phyloP scores from a whole-genome alignment of 2,329 filamentous ascomycete genomes.

The Microcyclosporella mali region DNA sequence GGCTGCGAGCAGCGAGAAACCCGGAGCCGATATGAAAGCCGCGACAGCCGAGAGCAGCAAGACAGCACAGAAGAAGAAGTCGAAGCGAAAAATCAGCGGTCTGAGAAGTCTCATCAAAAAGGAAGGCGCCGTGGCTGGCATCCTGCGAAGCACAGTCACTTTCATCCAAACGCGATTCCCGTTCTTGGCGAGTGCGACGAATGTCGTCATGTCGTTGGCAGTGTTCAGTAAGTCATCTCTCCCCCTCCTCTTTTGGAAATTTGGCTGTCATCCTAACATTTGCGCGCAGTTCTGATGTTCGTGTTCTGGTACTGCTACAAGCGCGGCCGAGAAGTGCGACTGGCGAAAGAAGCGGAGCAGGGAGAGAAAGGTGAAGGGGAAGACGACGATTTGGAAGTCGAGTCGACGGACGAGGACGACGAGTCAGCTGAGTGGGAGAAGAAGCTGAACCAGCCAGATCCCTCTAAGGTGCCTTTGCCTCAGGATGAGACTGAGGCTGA shows the following conservation, averaged over 20 bases:
- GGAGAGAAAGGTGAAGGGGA: conserved; percentile 14
- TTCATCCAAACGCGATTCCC: conserved; percentile 84
- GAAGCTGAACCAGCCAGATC: conserved; percentile 21
- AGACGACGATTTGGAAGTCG: conserved; percentile 20
- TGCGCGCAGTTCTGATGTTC: conserved; percentile 67
- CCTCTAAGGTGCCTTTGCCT: conserved; percentile 21
- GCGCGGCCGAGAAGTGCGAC: conserved; percentile 76
- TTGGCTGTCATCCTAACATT: conserved; percentile 23
- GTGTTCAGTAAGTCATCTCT: conserved; percentile 63
- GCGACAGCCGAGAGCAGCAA: conserved; percentile 38
- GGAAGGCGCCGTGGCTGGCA: conserved; percentile 74
- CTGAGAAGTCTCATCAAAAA: conserved; percentile 76
- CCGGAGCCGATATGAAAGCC: conserved; percentile 39
- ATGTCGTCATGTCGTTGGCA: conserved; percentile 82
- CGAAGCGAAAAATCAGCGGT: conserved; percentile 62
- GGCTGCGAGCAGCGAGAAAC: conserved; percentile 70
- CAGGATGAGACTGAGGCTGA: too few species aligned
- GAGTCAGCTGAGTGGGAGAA: conserved; percentile 14
- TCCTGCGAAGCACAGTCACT: conserved; percentile 85
- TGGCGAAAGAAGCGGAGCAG: conserved; percentile 41
- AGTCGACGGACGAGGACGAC: conserved; percentile 16
- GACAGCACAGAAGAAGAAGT: conserved; percentile 40
- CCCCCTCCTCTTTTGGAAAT: background rate
- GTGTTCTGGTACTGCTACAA: conserved; percentile 99
- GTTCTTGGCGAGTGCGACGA: conserved; percentile 76